These are phyloP conservation scores for Cyberlindnera japonica DNA, from an alignment of 805 yeast species.

Conservation along the genomic window DNA sequence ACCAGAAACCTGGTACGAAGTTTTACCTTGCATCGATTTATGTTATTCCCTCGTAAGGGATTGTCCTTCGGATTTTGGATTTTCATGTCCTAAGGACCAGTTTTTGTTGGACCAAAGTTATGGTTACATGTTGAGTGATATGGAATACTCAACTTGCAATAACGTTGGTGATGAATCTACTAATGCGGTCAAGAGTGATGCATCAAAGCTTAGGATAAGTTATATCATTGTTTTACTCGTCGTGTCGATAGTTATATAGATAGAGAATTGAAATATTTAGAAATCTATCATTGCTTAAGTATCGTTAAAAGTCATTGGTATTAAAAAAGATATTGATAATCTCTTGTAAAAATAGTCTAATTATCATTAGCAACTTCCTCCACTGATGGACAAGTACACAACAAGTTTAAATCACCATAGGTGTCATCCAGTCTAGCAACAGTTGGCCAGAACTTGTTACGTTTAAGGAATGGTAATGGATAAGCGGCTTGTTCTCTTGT, in stretches of 20 bases:
- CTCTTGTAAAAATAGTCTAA: not conserved
- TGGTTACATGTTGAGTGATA: conserved; percentile 19
- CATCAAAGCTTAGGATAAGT: no score
- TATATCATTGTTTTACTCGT: no score
- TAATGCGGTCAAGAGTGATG: not conserved
- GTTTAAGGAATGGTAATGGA: conserved; percentile 72
- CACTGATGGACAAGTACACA: conserved; percentile 91
- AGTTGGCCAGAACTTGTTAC: conserved; percentile 90
- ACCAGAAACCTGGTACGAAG: conserved; percentile 60
- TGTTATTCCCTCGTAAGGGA: conserved; percentile 77
- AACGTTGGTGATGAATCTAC: conserved; percentile 29
- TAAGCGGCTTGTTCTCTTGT: conserved; percentile 91
- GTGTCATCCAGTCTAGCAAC: conserved; percentile 93
- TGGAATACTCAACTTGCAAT: conserved; percentile 38
- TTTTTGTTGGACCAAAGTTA: conserved; percentile 30
- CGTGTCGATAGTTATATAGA: no score
- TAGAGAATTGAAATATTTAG: no score
- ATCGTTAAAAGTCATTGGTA: no score
- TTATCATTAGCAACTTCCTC: conserved; percentile 56
- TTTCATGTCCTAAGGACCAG: conserved; percentile 58
- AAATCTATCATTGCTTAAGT: no score
- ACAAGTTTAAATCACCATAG: conserved; percentile 86
- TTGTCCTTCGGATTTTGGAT: conserved; percentile 77
- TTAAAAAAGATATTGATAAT: no score
- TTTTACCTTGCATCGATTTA: conserved; percentile 80